These are phyloP conservation scores for Lagenaria siceraria DNA, from an alignment of 306 rosid genomes.

Conservation along the genomic window DNA sequence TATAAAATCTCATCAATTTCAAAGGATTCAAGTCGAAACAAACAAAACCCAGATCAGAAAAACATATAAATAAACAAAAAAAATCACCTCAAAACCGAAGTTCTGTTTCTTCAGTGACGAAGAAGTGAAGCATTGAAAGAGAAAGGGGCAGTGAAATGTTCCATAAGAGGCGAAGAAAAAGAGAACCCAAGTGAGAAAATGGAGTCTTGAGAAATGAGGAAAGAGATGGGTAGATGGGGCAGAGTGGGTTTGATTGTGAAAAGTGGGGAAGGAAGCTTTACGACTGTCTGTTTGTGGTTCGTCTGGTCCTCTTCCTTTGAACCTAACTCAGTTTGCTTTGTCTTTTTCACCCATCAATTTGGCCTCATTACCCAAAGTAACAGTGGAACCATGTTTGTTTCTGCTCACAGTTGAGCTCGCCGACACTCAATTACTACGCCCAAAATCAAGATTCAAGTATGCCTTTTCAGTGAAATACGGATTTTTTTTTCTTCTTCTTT, in stretches of 20 bases:
- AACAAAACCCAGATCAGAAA: conserved; percentile 7
- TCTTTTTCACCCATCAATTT: not conserved
- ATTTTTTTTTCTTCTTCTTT: not conserved
- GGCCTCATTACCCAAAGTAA: not conserved
- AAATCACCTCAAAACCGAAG: not conserved
- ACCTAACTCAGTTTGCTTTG: not conserved
- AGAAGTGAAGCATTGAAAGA: not conserved
- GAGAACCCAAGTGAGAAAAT: not conserved
- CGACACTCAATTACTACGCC: not conserved
- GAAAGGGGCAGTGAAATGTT: not conserved
- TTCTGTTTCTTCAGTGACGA: not conserved
- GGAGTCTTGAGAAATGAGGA: not conserved
- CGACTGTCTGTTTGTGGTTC: not conserved
- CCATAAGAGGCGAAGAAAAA: not conserved
- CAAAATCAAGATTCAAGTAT: not conserved
- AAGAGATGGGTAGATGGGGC: not conserved
- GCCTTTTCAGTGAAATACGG: not conserved
- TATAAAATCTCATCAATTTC: conserved; percentile 6
- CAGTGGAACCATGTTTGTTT: not conserved
- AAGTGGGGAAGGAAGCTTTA: not conserved
- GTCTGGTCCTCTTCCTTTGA: not conserved
- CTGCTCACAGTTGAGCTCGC: not conserved
- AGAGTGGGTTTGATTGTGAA: not conserved
- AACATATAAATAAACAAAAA: too few species aligned
- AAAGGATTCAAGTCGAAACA: not conserved